Evolutionary conservation across 768 basidiomycete species (phyloP).

Genomic region (Tricholoma furcatifolium): DNA sequence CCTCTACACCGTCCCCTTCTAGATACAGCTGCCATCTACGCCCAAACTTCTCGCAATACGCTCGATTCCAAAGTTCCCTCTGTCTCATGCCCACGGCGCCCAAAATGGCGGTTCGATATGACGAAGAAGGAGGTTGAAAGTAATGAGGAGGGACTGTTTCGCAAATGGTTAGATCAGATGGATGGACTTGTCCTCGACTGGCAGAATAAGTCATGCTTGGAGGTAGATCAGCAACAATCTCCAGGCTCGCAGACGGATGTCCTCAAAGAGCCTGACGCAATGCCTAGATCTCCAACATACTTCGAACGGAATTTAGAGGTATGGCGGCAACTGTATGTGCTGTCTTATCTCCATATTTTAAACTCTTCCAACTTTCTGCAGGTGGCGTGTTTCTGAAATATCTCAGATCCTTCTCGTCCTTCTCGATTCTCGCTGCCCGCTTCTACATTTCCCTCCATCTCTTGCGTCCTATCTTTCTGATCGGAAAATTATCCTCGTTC

Average conservation of each 20-base stretch:
- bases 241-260: conserved; percentile 7
- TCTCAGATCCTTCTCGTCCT: conserved; percentile 87
- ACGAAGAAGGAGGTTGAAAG: conserved; percentile 85
- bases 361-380: conserved; percentile 25
- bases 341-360: conserved; percentile 2
- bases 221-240: conserved; percentile 41
- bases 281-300: conserved; percentile 71
- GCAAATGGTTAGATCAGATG: conserved; percentile 71
- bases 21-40: conserved; percentile 35
- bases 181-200: conserved; percentile 45
- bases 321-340: conserved; percentile 85
- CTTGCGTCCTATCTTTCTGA: conserved; percentile 62
- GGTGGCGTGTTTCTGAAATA: conserved; percentile 93
- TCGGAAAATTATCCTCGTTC: conserved; percentile 63
- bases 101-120: conserved; percentile 87
- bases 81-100: conserved; percentile 59
- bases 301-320: conserved; percentile 93
- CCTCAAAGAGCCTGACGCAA: conserved; percentile 14
- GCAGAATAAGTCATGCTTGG: conserved; percentile 16
- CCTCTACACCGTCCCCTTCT: conserved; percentile 59
- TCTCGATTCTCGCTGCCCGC: conserved; percentile 87
- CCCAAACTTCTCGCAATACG: conserved; percentile 18
- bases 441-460: conserved; percentile 82
- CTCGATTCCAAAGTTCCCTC: conserved; percentile 19
- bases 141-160: conserved; percentile 86